Conservation (phyloP, 2,329 filamentous ascomycete species). For the Talaromyces albobiverticillius region DNA sequence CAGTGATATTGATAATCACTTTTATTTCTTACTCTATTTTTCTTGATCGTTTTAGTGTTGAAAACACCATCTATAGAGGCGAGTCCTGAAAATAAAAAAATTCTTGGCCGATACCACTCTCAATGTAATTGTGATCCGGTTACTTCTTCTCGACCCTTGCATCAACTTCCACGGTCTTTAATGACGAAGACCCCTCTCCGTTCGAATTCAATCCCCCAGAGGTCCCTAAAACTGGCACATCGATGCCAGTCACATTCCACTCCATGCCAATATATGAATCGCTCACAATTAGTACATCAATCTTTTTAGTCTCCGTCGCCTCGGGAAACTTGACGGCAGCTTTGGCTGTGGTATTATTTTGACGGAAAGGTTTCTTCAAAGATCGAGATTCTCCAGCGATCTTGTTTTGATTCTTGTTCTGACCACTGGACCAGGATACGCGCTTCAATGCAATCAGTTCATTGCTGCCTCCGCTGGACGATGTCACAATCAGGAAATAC, state of each 20-base stretch:
- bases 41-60: no score
- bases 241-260: constrained; percentile 53
- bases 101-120: no score
- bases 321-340: constrained; percentile 39
- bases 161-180: constrained; percentile 10
- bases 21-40: no score
- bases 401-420: constrained; percentile 12
- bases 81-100: no score
- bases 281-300: constrained; percentile 76
- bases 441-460: constrained; percentile 86
- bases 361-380: constrained; percentile 17
- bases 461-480: constrained; percentile 34
- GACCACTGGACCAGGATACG: constrained; percentile 64
- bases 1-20: no score
- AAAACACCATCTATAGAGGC: no score
- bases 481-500: constrained; percentile 77
- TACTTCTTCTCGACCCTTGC: constrained; percentile 8
- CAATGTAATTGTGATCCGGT: no score
- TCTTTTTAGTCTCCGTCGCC: constrained; percentile 49
- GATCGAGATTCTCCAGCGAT: constrained; percentile 4
- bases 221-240: constrained; percentile 39
- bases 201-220: not conserved
- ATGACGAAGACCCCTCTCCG: constrained; percentile 6
- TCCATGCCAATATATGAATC: constrained; percentile 81
- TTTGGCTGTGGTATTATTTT: constrained; percentile 4